phyloP scores from a whole-genome alignment of 2,329 filamentous ascomycete species.

The Ciborinia camelliae region DNA sequence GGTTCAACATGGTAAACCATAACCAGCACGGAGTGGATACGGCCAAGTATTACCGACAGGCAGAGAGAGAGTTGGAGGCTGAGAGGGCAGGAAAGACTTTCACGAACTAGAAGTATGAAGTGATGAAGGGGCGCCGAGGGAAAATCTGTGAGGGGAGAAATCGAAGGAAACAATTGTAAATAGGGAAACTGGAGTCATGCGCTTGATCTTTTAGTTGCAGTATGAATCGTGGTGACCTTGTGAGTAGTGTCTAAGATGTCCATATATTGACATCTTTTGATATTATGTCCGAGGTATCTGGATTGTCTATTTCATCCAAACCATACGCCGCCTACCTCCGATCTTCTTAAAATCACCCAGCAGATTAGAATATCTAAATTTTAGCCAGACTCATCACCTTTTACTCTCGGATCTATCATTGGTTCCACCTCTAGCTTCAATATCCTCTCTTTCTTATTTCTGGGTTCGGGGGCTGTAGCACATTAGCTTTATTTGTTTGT shows the following conservation, averaged over 20 bases:
- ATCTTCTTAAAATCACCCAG: background rate
- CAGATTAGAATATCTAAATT: background rate
- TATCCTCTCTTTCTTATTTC: conserved; percentile 36
- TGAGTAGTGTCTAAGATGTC: background rate
- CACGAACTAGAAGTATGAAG: conserved; percentile 4
- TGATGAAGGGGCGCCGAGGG: background rate
- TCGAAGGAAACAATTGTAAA: conserved; percentile 9
- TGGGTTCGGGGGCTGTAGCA: conserved; percentile 35
- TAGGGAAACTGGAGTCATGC: conserved; percentile 17
- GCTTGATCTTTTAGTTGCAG: background rate
- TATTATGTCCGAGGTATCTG: background rate
- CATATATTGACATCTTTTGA: background rate
- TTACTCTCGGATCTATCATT: conserved; percentile 22
- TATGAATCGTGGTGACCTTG: background rate
- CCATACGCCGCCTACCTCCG: background rate
- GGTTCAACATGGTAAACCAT: conserved; percentile 99
- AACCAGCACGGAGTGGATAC: conserved; percentile 92
- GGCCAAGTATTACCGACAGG: conserved; percentile 95
- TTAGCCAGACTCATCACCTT: background rate
- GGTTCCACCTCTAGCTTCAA: conserved; percentile 37
- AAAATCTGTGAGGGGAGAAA: conserved; percentile 14
- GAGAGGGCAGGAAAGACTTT: conserved; percentile 50
- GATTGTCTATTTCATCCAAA: background rate
- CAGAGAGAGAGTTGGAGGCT: conserved; percentile 86
- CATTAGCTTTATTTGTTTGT: conserved; percentile 7